Evolutionary conservation across 257 asterid species (phyloP), one percentile per base, ranked within the genome.

Genomic region (Prunella vulgaris): DNA sequence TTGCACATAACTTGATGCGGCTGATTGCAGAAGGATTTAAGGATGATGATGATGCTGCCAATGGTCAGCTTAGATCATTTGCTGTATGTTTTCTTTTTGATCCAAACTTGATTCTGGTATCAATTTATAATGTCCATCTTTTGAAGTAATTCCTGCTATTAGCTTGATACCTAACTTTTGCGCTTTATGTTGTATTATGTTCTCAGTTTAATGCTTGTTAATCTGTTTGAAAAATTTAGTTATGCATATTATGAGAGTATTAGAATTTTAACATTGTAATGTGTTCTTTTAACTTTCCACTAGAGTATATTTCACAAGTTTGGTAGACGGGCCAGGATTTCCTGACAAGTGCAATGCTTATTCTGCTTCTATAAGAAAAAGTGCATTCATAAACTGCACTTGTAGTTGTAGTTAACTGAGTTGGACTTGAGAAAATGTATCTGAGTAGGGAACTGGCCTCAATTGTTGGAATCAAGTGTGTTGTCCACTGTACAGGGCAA

Each of bases 21-120:
- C 79, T 90, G 82, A 90, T 90, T 73, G 93, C 95, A 5, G 95
- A 90, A 77, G 95, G 97, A 69, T 90, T 90, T 79, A 90, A 95
- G 21, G 90, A 80, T 78, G 95, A 87, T 20, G 87, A 90, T 79
- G 81, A 77, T 68, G 73, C 84, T 71, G 86, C 91, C 62, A 91
- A 90, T 62, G 82, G 82, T 74, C 90, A 81, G 84, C 89, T 90
- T 66, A 84, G 93, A 83, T 88, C 90, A 48, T 88, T 93, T 14
- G 97, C 95, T 63, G 92, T 87, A 87, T 54, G 86, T 61, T 62
- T 24, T 60, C 22, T 53, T 40, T 69, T 32, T 66, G 10, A 20
- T 70, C 76, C 70, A 13, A 58, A 14, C 68, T 64, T 38, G 35
- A 51, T 62, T 25, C 49, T 69, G 28, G 58, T 40, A n/a, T n/a